Percentiles rank a stretch among this genome's conserved stretches.
phyloP scores from a whole-genome alignment of 352 stramenopile species.

The Phytophthora agathidicida region DNA sequence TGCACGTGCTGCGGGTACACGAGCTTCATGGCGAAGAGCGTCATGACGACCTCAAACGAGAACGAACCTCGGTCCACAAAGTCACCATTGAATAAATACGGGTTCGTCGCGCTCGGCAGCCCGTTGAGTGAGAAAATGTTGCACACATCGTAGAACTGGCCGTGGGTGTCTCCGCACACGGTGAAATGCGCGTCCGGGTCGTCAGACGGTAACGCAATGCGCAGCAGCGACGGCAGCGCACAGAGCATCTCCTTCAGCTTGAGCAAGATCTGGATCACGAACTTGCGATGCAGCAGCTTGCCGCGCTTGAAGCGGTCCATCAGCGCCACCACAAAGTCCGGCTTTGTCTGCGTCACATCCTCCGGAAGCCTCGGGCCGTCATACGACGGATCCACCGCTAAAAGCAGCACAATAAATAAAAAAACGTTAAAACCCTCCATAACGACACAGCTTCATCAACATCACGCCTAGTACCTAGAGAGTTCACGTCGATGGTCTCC shows the following conservation, averaged over 20 bases:
- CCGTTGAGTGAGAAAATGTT: constrained; percentile 99
- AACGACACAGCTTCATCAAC: not conserved
- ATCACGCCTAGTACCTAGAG: constrained; percentile 50
- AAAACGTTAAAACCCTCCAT: not conserved
- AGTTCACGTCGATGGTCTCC: constrained; percentile 92
- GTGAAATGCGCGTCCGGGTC: constrained; percentile 86
- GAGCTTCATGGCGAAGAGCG: constrained; percentile 97
- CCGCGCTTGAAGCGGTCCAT: constrained; percentile 97
- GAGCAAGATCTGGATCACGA: constrained; percentile 96
- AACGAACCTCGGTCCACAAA: constrained; percentile 99
- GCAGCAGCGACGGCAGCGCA: constrained; percentile 91
- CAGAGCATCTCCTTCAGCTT: constrained; percentile 93
- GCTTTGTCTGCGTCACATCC: constrained; percentile 56
- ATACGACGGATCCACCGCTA: constrained; percentile 83
- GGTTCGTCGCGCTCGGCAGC: constrained; percentile 93
- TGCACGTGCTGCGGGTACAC: constrained; percentile 94
- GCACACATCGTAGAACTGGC: constrained; percentile 99
- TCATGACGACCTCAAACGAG: constrained; percentile 98
- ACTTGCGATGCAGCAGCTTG: constrained; percentile 98
- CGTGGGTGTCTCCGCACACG: constrained; percentile 99
- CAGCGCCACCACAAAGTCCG: constrained; percentile 91
- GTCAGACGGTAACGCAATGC: constrained; percentile 61
- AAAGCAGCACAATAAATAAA: not conserved
- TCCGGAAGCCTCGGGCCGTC: constrained; percentile 77
- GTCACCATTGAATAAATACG: constrained; percentile 99